Conservation (phyloP, 129 eudicot genomes). For the Chrysanthemum makinoi region DNA sequence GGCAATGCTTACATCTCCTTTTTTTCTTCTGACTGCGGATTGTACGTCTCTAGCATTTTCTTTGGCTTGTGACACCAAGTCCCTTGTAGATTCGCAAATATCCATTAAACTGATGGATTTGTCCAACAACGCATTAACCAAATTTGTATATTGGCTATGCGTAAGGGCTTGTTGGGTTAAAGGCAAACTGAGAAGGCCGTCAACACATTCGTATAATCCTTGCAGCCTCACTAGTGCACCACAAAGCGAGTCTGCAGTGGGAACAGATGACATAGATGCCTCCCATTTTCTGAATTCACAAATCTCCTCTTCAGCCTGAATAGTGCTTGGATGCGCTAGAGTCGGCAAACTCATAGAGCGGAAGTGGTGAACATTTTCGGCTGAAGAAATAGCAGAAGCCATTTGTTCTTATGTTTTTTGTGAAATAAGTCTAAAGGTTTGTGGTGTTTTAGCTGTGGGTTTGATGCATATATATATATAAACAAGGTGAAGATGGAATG, state of each 20-base stretch:
- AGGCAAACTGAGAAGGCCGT: slow-evolving; percentile 44
- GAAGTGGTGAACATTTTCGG: slow-evolving; percentile 27
- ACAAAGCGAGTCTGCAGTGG: slow-evolving; percentile 47
- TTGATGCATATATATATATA: slow-evolving; percentile 16
- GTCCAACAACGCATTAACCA: slow-evolving; percentile 41
- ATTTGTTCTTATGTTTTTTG: slow-evolving; percentile 21
- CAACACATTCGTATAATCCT: slow-evolving; percentile 45
- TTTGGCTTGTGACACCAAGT: slow-evolving; percentile 38
- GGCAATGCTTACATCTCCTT: slow-evolving; percentile 37
- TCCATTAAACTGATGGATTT: slow-evolving; percentile 44
- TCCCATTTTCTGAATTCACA: slow-evolving; percentile 46
- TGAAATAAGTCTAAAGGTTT: slow-evolving; percentile 20
- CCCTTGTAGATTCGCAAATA: slow-evolving; percentile 42
- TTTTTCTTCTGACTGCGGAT: slow-evolving; percentile 40
- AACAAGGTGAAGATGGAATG: slow-evolving; percentile 24
- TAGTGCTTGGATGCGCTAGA: slow-evolving; percentile 47
- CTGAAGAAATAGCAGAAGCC: slow-evolving; percentile 35
- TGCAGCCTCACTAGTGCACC: slow-evolving; percentile 42
- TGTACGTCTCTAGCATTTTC: slow-evolving; percentile 39
- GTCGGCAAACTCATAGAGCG: slow-evolving; percentile 60
- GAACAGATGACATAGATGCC: slow-evolving; percentile 29
- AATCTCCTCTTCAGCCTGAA: slow-evolving; percentile 46
- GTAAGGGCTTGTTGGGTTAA: slow-evolving; percentile 47
- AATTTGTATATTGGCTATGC: slow-evolving; percentile 26
- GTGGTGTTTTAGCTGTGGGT: slow-evolving; percentile 17